These are phyloP conservation scores for Eucalyptus pauciflora DNA, from an alignment of 345 rosid genomes.

Conservation along the genomic window DNA sequence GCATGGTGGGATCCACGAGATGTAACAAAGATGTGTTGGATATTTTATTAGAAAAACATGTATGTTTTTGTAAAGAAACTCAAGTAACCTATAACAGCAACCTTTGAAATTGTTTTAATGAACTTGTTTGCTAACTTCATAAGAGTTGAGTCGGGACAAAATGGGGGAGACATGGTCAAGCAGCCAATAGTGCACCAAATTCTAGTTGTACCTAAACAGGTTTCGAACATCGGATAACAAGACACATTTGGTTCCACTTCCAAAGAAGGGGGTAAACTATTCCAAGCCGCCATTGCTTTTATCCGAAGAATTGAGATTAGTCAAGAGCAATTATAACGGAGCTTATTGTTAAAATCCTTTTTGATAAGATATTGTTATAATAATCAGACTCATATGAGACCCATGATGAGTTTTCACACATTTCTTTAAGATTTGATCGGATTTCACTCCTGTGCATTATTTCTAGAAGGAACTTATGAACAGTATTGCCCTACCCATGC, in stretches of 20 bases:
- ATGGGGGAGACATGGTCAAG: background rate
- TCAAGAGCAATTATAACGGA: background rate
- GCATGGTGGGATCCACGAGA: background rate
- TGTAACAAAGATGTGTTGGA: background rate
- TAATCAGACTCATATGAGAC: background rate
- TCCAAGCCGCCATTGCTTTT: background rate
- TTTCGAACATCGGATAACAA: background rate
- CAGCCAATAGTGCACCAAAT: background rate
- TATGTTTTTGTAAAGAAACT: too few species aligned
- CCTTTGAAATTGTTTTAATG: too few species aligned
- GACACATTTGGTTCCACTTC: background rate
- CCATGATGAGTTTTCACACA: background rate
- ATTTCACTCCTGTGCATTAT: background rate
- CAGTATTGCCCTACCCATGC: background rate
- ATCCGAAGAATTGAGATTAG: background rate
- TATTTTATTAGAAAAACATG: background rate
- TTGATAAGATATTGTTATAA: background rate
- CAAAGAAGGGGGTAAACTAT: background rate
- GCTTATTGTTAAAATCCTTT: background rate
- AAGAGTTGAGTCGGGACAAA: background rate
- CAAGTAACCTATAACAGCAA: too few species aligned
- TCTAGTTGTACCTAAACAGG: background rate
- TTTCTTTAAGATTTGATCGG: background rate
- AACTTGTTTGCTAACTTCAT: background rate
- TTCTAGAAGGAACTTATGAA: background rate